Conservation (phyloP, 257 asterid genomes). For the Nyctanthes arbortristis region DNA sequence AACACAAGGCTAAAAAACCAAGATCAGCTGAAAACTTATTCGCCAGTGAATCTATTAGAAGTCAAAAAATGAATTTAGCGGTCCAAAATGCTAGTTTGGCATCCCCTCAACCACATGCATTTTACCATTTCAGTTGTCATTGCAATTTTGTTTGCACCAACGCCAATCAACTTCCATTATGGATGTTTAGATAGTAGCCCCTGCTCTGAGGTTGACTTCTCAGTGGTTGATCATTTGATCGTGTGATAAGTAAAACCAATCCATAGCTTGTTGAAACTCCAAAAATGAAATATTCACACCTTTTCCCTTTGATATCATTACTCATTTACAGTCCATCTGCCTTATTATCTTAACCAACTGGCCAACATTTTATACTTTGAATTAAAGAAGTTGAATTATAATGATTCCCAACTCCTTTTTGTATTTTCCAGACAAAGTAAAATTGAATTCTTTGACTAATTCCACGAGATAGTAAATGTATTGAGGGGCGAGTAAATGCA, state of each 20-base stretch:
- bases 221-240: not conserved
- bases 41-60: not conserved
- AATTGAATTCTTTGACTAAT: not conserved
- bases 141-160: not conserved
- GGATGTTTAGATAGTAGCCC: not conserved
- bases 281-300: not conserved
- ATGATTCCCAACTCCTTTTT: not conserved
- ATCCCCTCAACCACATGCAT: not conserved
- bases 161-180: conserved; percentile 9
- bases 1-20: not conserved
- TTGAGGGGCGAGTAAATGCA: not conserved
- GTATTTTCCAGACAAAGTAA: not conserved
- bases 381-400: not conserved
- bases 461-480: not conserved
- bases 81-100: not conserved
- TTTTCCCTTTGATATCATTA: not conserved
- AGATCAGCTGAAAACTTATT: not conserved
- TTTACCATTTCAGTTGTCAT: not conserved
- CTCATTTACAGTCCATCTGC: not conserved
- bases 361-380: not conserved
- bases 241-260: not conserved
- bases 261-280: not conserved
- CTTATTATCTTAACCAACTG: conserved; percentile 3
- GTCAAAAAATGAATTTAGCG: not conserved
- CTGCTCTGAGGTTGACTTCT: no score